Evolutionary conservation across 257 asterid genomes (phyloP), one percentile per base, ranked within the genome.

Genomic region (Solanum verrucosum): DNA sequence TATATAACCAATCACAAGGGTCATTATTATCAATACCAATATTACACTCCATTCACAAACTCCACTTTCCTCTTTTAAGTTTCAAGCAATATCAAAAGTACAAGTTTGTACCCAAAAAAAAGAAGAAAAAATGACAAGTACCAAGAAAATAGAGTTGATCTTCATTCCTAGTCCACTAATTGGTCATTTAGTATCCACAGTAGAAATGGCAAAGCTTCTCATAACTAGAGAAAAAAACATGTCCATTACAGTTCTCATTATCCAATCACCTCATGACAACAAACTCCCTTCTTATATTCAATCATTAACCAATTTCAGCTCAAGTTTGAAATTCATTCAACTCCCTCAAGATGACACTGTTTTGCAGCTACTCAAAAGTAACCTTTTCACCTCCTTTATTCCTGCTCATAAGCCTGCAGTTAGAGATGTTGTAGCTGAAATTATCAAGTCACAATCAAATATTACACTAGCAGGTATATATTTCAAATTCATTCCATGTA

Each of bases 111-210:
- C 46, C 34, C 35, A 33, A 8, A 1, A 42, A 44, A 1, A 1
- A 12, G 16, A 44, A 4, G 1, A 60, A 71, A 14, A 37, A 63
- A 84, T 84, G 87, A 25, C 71, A 65, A 21, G 31, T 1, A 5
- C 12, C 75, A 89, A 56, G 86, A 90, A 87, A 23, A 18, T 25
- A 6, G 92, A 95, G 35, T 86, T 95, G 1, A 67, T 94, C 35
- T 92, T 95, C 92, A 90, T 94, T 91, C 98, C 98, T 46, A 87
- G 91, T 21, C 92, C 97, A 3, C 90, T 92, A 63, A 92, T 91
- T 83, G 93, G 98, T 85, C 98, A 94, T 89, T 90, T 94, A 65
- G 84, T 89, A 86, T 84, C 98, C 86, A 87, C 93, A 88, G 92
- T 94, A 4, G 93, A 92, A 86, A 29, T 91, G 15, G 94, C 96